Evolutionary conservation across 208 protist genomes (phyloP), one percentile per base, ranked within the genome.

Genomic region (Leishmania braziliensis): DNA sequence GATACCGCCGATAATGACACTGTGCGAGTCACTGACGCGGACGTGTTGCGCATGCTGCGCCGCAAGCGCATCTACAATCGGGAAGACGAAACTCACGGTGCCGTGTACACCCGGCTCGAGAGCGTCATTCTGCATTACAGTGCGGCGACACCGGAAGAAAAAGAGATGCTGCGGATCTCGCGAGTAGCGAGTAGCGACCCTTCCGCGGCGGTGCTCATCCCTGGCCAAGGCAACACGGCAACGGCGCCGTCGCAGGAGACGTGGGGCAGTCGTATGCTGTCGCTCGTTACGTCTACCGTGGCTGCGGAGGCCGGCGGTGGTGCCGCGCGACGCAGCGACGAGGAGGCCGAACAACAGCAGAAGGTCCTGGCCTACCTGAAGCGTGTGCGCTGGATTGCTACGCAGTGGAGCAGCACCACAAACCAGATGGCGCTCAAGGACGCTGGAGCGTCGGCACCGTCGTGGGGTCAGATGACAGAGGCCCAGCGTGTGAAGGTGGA

Each of bases 361-460:
- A 81, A 79, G 18, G 88, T 95, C 48, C 75, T 86, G 26, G 88
- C 89, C 36, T 95, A 95, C 70, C 68, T 95, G 60, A 89, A 90
- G 77, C 89, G 91, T 20, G 86, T 93, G 51, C 75, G 86, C 20
- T 95, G 91, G 91, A 86, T 95, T 6, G 80, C 88, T 23, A 80
- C 82, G 51, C 89, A 92, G 79, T 86, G 86, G 81, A 83, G 73
- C 58, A 75, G 79, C n/a, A 74, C 84, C 2, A 53, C 58, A n/a
- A 75, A 56, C 63, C 29, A 54, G 60, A 33, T 77, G 14, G 10
- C 74, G 53, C 39, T 80, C 39, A 71, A 80, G 69, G 72, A 72
- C 66, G 69, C 58, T 5, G 66, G 80, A 9, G 77, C 83, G 26
- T 79, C 69, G n/a, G 56, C 71, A n/a, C 72, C 77, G 68, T 75